Conservation (phyloP, 2,329 filamentous ascomycete genomes). For the Fusarium palustre region DNA sequence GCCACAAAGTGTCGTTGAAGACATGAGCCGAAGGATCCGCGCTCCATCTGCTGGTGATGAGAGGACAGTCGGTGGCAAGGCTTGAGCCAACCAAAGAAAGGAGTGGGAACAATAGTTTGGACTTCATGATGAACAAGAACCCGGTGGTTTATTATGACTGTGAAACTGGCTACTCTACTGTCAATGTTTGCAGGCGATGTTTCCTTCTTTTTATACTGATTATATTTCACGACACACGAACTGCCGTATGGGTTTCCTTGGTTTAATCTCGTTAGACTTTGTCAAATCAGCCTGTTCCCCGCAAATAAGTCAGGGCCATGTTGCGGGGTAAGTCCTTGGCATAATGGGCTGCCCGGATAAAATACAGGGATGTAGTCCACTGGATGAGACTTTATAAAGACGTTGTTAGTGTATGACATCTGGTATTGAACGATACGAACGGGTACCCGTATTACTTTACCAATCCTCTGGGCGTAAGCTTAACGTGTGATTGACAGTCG, state of each 20-base stretch:
- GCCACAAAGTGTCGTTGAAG: conserved; percentile 8
- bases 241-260: not conserved
- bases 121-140: not conserved
- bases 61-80: conserved; percentile 3
- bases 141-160: not conserved
- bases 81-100: not conserved
- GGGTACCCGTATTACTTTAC: not conserved
- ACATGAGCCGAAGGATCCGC: conserved; percentile 29
- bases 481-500: not conserved
- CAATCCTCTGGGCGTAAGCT: conserved; percentile 4
- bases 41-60: conserved; percentile 18
- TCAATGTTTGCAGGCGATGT: not conserved
- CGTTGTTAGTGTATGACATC: not conserved
- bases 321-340: conserved; percentile 16
- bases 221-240: not conserved
- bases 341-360: not conserved
- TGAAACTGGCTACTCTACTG: not conserved
- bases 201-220: not conserved
- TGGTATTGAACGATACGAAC: not conserved
- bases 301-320: not conserved
- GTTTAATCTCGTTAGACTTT: not conserved
- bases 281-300: not conserved
- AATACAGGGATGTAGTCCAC: not conserved
- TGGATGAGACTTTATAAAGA: not conserved
- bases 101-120: not conserved